A percentile compares a stretch with the other conserved stretches of the same genome.
phyloP scores from a whole-genome alignment of 495 filamentous ascomycete genomes.

The Aspergillus panamensis region DNA sequence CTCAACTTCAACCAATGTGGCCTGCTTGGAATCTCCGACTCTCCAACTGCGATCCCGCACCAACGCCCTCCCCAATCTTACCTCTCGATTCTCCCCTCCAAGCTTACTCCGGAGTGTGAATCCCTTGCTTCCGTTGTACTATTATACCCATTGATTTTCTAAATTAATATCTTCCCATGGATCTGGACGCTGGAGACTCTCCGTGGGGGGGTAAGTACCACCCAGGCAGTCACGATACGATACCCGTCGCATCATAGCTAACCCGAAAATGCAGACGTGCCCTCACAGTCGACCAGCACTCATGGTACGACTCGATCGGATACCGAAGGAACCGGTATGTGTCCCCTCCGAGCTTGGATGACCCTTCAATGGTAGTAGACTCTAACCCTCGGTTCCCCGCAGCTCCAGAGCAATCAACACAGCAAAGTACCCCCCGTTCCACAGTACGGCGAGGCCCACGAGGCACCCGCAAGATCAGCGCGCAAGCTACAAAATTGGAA shows the following conservation, averaged over 20 bases:
- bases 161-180: constrained; percentile 33
- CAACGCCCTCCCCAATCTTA: constrained; percentile 18
- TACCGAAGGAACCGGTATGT: constrained; percentile 32
- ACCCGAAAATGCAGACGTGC: constrained; percentile 48
- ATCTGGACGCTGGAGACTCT: constrained; percentile 63
- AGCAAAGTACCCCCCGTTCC: constrained; percentile 42
- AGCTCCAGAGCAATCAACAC: constrained; percentile 33
- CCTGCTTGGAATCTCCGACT: constrained; percentile 19
- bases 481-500: constrained; percentile 79
- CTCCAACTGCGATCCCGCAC: constrained; percentile 29
- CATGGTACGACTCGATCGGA: constrained; percentile 26
- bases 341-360: neutral
- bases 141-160: neutral
- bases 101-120: neutral
- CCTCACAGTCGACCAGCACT: constrained; percentile 48
- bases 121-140: constrained; percentile 9
- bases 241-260: constrained; percentile 31
- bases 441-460: constrained; percentile 50
- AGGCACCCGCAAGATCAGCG: constrained; percentile 69
- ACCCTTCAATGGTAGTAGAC: constrained; percentile 20
- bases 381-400: constrained; percentile 34
- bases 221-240: constrained; percentile 35
- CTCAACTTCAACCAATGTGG: constrained; percentile 28
- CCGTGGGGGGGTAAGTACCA: constrained; percentile 63
- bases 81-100: constrained; percentile 9